phyloP scores from a whole-genome alignment of 1,139 yeast genomes.

The Hyphopichia pseudoburtonii region DNA sequence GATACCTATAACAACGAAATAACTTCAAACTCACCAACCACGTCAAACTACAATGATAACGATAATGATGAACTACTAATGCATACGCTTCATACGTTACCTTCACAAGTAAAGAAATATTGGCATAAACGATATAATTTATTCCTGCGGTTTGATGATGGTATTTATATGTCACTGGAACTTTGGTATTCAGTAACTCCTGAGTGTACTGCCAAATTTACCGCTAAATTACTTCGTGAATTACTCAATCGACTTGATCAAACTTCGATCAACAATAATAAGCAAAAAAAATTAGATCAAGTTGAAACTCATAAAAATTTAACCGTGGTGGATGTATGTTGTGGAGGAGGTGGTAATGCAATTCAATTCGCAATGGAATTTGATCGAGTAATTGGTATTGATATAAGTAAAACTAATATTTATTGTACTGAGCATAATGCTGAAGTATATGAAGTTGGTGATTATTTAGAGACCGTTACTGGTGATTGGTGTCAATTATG shows the following conservation, averaged over 20 bases:
- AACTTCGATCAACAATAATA: background rate
- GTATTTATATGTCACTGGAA: conserved; percentile 70
- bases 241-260: conserved; percentile 17
- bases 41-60: background rate
- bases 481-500: conserved; percentile 59
- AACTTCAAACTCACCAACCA: background rate
- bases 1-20: background rate
- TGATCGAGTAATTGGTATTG: conserved; percentile 64
- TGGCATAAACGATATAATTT: conserved; percentile 61
- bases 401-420: conserved; percentile 58
- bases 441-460: conserved; percentile 61
- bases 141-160: conserved; percentile 65
- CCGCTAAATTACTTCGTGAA: conserved; percentile 53
- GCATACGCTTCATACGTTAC: conserved; percentile 43
- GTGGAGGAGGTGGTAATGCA: conserved; percentile 96
- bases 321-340: conserved; percentile 67
- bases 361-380: conserved; percentile 74
- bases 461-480: conserved; percentile 44
- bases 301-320: conserved; percentile 43
- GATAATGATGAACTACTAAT: conserved; percentile 31
- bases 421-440: conserved; percentile 73
- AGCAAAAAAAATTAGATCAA: background rate
- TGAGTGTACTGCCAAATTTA: conserved; percentile 64
- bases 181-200: conserved; percentile 94
- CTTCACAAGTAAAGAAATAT: conserved; percentile 47